phyloP scores from a whole-genome alignment of 345 rosid genomes.

The Cardamine chenopodiifolia region DNA sequence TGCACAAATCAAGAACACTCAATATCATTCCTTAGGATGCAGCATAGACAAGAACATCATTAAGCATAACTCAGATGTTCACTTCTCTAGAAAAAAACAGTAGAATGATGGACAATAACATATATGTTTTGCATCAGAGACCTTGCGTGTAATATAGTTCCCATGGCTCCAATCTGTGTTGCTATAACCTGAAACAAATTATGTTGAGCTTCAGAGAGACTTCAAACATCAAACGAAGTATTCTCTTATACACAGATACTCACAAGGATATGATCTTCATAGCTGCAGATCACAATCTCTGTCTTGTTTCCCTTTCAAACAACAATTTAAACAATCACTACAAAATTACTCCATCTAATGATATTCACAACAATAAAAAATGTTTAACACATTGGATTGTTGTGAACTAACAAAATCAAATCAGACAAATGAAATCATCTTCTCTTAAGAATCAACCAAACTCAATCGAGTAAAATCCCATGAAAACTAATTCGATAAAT shows the following conservation, averaged over 20 bases:
- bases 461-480: neutral
- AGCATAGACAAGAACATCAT: neutral
- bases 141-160: conserved; percentile 84
- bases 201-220: conserved; percentile 21
- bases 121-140: neutral
- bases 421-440: neutral
- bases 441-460: neutral
- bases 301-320: conserved; percentile 75
- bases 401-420: neutral
- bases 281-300: conserved; percentile 70
- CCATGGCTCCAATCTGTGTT: conserved; percentile 89
- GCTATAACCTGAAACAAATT: conserved; percentile 66
- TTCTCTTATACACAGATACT: conserved; percentile 39
- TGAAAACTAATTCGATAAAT: neutral
- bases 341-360: neutral
- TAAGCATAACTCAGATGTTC: neutral
- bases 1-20: conserved; percentile 1
- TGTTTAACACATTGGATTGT: neutral
- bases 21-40: neutral
- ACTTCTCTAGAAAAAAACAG: neutral
- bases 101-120: neutral
- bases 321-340: neutral
- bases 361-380: neutral
- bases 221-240: conserved; percentile 6
- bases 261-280: conserved; percentile 82